Evolutionary conservation across 2,329 filamentous ascomycete species (phyloP).

Genomic region (Fusarium sp.): DNA sequence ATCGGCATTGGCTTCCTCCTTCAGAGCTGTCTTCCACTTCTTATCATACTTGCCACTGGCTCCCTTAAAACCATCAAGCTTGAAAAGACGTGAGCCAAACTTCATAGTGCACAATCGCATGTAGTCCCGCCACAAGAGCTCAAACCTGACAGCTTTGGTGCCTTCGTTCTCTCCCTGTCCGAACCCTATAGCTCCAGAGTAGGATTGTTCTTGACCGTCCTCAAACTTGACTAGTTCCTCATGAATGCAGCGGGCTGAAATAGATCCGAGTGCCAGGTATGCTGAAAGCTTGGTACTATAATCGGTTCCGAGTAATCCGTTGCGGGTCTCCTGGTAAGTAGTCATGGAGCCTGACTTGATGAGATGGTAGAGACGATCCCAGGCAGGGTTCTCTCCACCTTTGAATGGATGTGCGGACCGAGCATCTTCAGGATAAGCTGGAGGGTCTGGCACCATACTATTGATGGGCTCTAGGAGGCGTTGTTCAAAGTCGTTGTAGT

Average conservation of each 20-base stretch:
- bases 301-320: slow-evolving; percentile 74
- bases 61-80: slow-evolving; percentile 68
- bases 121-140: slow-evolving; percentile 83
- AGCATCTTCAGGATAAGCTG: slow-evolving; percentile 61
- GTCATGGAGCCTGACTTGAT: slow-evolving; percentile 68
- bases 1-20: slow-evolving; percentile 42
- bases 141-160: slow-evolving; percentile 74
- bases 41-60: slow-evolving; percentile 52
- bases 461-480: slow-evolving; percentile 67
- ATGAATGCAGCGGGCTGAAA: slow-evolving; percentile 79
- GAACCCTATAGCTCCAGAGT: slow-evolving; percentile 62
- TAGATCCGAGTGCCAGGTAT: slow-evolving; percentile 75
- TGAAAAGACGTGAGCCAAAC: slow-evolving; percentile 72
- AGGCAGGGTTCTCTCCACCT: slow-evolving; percentile 72
- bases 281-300: slow-evolving; percentile 81
- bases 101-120: slow-evolving; percentile 80
- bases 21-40: slow-evolving; percentile 59
- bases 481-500: slow-evolving; percentile 60
- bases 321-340: slow-evolving; percentile 75
- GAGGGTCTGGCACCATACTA: slow-evolving; percentile 59
- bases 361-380: slow-evolving; percentile 67
- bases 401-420: slow-evolving; percentile 71
- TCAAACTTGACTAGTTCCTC: slow-evolving; percentile 74
- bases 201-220: slow-evolving; percentile 61
- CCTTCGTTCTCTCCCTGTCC: slow-evolving; percentile 77